Evolutionary conservation across 2,329 filamentous ascomycete genomes (phyloP).

Genomic region (Hypoxylon sp.): DNA sequence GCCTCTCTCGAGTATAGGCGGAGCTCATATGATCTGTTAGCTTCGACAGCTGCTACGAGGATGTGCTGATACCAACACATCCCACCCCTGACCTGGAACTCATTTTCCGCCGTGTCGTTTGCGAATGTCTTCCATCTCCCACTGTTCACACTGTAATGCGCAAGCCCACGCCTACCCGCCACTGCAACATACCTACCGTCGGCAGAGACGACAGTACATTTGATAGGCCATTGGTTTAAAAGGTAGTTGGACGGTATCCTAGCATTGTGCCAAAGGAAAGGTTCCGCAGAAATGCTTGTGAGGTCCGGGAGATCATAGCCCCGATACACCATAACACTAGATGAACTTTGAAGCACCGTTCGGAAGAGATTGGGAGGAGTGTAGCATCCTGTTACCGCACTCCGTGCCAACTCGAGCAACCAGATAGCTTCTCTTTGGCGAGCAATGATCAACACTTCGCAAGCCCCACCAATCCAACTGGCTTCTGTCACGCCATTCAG

Average conservation of each 20-base stretch:
- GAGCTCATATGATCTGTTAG: conserved; percentile 82
- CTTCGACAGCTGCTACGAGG: conserved; percentile 91
- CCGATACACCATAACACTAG: conserved; percentile 89
- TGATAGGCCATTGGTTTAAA: conserved; percentile 92
- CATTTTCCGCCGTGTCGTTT: conserved; percentile 83
- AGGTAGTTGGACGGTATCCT: conserved; percentile 88
- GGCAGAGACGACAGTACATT: conserved; percentile 85
- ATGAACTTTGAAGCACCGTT: conserved; percentile 88
- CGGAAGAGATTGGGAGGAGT: conserved; percentile 90
- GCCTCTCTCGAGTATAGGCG: conserved; percentile 93
- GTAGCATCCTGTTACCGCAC: conserved; percentile 92
- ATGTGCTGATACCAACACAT: conserved; percentile 99
- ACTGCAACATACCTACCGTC: conserved; percentile 95
- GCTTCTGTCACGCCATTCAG: conserved; percentile 81
- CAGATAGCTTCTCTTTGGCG: conserved; percentile 82
- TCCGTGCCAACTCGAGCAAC: conserved; percentile 91
- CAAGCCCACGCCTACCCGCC: conserved; percentile 91
- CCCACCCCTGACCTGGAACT: conserved; percentile 91
- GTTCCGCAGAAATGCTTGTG: conserved; percentile 90
- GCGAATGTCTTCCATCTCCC: conserved; percentile 96
- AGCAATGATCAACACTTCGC: conserved; percentile 82
- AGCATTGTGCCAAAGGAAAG: conserved; percentile 93
- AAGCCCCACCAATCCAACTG: conserved; percentile 88
- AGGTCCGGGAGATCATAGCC: conserved; percentile 93
- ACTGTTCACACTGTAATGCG: conserved; percentile 95